Evolutionary conservation across 139 green algal genomes (phyloP), one percentile per base, ranked within the genome.

Genomic region (Chlamydomonas schloesseri): DNA sequence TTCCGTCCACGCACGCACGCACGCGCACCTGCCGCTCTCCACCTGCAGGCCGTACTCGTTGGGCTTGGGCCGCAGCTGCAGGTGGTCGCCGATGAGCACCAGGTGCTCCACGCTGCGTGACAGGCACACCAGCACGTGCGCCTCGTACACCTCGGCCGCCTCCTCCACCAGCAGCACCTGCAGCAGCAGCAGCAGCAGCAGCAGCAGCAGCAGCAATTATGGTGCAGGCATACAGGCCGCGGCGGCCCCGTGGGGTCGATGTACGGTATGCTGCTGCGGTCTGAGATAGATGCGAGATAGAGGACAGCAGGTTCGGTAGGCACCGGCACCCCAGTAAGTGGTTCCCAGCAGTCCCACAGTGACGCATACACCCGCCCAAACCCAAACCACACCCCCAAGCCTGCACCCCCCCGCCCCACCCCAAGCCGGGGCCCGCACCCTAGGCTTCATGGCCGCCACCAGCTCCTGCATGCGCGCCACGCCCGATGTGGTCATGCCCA

Each of bases 141-240:
- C 92, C 91, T 97, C 95, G 64, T 97, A 89, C 47, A 98, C 91
- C 85, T 98, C 95, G 0, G 90, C 94, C 34, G 95, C 95, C 89
- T 98, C 95, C 91, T 98, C 94, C 71, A 98, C 92, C 18, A 97
- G 68, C 13, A 97, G 73, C 26, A 95, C 78, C 81, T 91, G 79
- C 28, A 46, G 55, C 34, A n/a, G n/a, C n/a, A n/a, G n/a, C n/a
- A n/a, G n/a, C n/a, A n/a, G n/a, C n/a, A n/a, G n/a, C n/a, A n/a
- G n/a, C n/a, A n/a, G n/a, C n/a, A n/a, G n/a, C n/a, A n/a, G n/a
- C n/a, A n/a, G n/a, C n/a, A n/a, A n/a, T n/a, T n/a, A n/a, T n/a
- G n/a, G n/a, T n/a, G n/a, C n/a, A n/a, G n/a, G n/a, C n/a, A n/a
- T n/a, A n/a, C n/a, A n/a, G n/a, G n/a, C n/a, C n/a, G n/a, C n/a